phyloP scores from a whole-genome alignment of 306 rosid genomes.

The Cercis canadensis region DNA sequence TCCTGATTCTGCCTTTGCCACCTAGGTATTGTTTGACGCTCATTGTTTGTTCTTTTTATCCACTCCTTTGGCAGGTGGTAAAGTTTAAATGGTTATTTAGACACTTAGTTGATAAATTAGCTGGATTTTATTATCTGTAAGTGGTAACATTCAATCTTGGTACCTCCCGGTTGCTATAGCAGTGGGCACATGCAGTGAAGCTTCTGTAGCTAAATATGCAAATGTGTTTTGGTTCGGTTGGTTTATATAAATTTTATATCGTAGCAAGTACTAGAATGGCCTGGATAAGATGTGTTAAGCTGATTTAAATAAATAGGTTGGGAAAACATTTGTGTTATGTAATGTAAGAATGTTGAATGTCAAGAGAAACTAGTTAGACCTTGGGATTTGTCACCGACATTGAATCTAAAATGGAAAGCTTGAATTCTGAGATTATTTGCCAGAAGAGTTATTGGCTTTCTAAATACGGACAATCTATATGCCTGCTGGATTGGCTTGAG shows the following conservation, averaged over 20 bases:
- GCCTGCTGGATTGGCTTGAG: neutral
- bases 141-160: slow-evolving; percentile 10
- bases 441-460: slow-evolving; percentile 28
- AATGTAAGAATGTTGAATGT: slow-evolving; percentile 8
- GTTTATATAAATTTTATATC: neutral
- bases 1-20: neutral
- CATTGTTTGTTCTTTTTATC: neutral
- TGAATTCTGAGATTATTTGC: neutral
- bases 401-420: slow-evolving; percentile 24
- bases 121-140: neutral
- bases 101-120: slow-evolving; percentile 18
- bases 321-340: neutral
- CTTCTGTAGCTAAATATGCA: slow-evolving; percentile 13
- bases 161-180: slow-evolving; percentile 10
- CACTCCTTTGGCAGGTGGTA: neutral
- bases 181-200: slow-evolving; percentile 34
- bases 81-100: neutral
- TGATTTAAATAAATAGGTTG: slow-evolving; percentile 24
- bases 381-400: neutral
- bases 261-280: slow-evolving; percentile 14
- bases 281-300: slow-evolving; percentile 30
- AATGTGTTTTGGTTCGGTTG: slow-evolving; percentile 16
- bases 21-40: slow-evolving; percentile 9
- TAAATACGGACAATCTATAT: slow-evolving; percentile 15
- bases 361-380: slow-evolving; percentile 7